A percentile compares a stretch with the other conserved stretches of the same genome.
These are phyloP conservation scores for Petunia secreta DNA, from an alignment of 257 asterid genomes.

Conservation along the genomic window DNA sequence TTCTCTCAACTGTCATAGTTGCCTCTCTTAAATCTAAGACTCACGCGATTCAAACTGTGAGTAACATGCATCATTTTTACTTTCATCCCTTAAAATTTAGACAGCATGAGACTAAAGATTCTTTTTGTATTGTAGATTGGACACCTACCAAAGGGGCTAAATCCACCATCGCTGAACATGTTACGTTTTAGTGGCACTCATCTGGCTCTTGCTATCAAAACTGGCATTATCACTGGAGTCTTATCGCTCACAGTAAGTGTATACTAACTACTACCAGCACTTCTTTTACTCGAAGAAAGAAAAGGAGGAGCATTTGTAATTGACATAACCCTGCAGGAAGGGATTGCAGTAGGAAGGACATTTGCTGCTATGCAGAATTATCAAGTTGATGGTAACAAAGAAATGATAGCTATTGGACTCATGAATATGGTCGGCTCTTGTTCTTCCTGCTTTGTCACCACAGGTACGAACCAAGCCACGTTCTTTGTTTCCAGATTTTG, in stretches of 20 bases:
- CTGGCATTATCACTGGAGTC: conserved; percentile 82
- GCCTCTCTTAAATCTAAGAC: conserved; percentile 59
- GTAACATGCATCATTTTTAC: conserved; percentile 29
- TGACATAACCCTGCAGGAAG: conserved; percentile 59
- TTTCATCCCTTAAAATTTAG: background rate
- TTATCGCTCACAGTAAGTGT: conserved; percentile 83
- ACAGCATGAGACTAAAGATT: background rate
- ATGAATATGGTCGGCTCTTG: conserved; percentile 97
- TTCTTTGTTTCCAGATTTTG: background rate
- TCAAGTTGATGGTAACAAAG: conserved; percentile 97
- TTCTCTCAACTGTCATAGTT: conserved; percentile 68
- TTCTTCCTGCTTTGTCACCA: conserved; percentile 87
- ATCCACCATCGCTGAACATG: conserved; percentile 86
- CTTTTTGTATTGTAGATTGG: conserved; percentile 57
- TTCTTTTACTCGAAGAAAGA: background rate
- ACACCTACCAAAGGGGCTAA: conserved; percentile 78
- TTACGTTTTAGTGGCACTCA: conserved; percentile 58
- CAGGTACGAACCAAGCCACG: conserved; percentile 45
- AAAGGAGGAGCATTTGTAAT: background rate
- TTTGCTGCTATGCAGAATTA: conserved; percentile 80
- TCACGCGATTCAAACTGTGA: conserved; percentile 61
- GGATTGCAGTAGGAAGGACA: conserved; percentile 96
- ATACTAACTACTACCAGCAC: conserved; percentile 9
- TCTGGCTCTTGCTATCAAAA: conserved; percentile 69
- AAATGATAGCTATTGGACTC: conserved; percentile 95